Conservation (phyloP, 169 alveolate genomes). For the Amoebophrya sp. region DNA sequence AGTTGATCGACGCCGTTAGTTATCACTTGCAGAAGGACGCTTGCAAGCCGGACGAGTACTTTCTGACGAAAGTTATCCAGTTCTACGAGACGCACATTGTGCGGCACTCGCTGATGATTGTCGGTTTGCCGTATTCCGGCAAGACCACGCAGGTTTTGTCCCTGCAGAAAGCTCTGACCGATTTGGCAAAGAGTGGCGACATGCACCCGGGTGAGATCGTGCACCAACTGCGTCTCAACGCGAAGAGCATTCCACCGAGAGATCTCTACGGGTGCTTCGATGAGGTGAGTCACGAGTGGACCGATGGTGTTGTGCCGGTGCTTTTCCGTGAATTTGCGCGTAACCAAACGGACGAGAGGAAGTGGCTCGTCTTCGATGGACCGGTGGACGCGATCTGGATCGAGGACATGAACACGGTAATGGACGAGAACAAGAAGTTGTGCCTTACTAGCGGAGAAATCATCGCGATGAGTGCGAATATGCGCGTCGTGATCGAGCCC, state of each 20-base stretch:
- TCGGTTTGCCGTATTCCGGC: slow-evolving; percentile 87
- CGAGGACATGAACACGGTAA: slow-evolving; percentile 84
- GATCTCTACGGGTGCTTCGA: slow-evolving; percentile 76
- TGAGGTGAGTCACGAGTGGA: slow-evolving; percentile 80
- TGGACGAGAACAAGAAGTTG: slow-evolving; percentile 87
- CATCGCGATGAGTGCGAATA: slow-evolving; percentile 76
- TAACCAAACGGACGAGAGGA: slow-evolving; percentile 68
- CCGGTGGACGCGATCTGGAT: slow-evolving; percentile 91
- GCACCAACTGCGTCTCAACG: slow-evolving; percentile 68
- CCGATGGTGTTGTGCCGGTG: slow-evolving; percentile 76
- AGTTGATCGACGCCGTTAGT: slow-evolving; percentile 51
- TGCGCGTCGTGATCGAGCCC: slow-evolving; percentile 86
- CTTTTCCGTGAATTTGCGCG: slow-evolving; percentile 67
- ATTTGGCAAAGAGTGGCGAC: slow-evolving; percentile 65
- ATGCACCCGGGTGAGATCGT: slow-evolving; percentile 67
- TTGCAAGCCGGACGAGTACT: slow-evolving; percentile 60
- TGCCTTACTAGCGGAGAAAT: slow-evolving; percentile 79
- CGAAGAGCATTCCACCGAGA: slow-evolving; percentile 72
- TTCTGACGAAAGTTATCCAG: slow-evolving; percentile 79
- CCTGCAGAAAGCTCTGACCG: slow-evolving; percentile 76
- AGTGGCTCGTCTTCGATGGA: slow-evolving; percentile 86
- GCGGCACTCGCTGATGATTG: slow-evolving; percentile 78
- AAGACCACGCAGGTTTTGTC: slow-evolving; percentile 64
- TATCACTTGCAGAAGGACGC: slow-evolving; percentile 38
- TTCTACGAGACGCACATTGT: slow-evolving; percentile 78